A percentile compares a stretch with the other conserved stretches of the same genome.
phyloP scores from a whole-genome alignment of 495 filamentous ascomycete genomes.

The Podospora anserina region DNA sequence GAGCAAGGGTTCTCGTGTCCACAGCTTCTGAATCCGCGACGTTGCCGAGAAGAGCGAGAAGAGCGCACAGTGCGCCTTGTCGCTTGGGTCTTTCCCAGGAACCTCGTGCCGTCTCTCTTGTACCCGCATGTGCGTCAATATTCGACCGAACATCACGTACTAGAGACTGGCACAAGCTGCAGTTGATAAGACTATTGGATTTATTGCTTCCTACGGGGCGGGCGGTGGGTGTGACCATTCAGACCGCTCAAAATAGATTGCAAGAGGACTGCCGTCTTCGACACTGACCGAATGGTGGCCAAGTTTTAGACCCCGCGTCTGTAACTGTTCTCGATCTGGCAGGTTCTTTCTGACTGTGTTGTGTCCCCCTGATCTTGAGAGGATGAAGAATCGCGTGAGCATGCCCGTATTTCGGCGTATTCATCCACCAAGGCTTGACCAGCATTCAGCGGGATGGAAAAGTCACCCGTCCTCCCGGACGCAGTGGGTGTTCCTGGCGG shows the following conservation, averaged over 20 bases:
- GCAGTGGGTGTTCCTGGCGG: not conserved
- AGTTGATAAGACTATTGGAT: slow-evolving; percentile 17
- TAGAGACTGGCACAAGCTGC: slow-evolving; percentile 7
- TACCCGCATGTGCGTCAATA: slow-evolving; percentile 17
- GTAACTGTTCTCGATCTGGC: not conserved
- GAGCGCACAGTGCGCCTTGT: not conserved
- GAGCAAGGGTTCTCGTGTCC: not conserved
- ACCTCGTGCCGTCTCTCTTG: slow-evolving; percentile 1
- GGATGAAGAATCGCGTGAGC: not conserved
- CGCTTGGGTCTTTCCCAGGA: not conserved
- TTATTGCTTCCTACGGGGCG: not conserved
- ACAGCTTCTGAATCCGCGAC: not conserved
- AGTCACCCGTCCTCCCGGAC: slow-evolving; percentile 1
- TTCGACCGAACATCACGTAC: slow-evolving; percentile 2
- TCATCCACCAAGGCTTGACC: not conserved
- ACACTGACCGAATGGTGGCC: slow-evolving; percentile 9
- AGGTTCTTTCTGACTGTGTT: not conserved
- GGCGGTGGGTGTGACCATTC: slow-evolving; percentile 8
- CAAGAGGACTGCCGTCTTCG: slow-evolving; percentile 12
- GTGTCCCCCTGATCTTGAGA: not conserved
- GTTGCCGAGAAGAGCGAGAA: not conserved
- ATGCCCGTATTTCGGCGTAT: not conserved
- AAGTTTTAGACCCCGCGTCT: slow-evolving; percentile 2
- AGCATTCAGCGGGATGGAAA: not conserved
- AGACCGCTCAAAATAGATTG: slow-evolving; percentile 15